These are phyloP conservation scores for Pseudonitzschia delicatissima DNA, from an alignment of 108 stramenopile species.

Conservation along the genomic window DNA sequence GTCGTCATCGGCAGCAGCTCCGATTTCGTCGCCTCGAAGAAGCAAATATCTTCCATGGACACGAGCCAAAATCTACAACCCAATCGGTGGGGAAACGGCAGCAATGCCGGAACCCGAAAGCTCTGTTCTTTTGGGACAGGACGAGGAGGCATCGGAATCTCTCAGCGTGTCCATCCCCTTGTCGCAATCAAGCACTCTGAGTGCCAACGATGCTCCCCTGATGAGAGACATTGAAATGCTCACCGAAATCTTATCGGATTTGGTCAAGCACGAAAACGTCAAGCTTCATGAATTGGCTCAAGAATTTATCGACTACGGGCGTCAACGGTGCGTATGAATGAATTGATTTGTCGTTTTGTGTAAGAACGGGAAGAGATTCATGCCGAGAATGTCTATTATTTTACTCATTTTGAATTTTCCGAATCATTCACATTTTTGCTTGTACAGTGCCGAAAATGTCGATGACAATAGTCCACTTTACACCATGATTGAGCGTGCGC, in stretches of 20 bases:
- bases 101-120: neutral
- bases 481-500: slow-evolving; percentile 54
- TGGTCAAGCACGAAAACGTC: slow-evolving; percentile 64
- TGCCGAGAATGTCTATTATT: no score
- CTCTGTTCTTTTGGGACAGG: neutral
- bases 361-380: neutral
- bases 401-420: neutral
- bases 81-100: neutral
- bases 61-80: neutral
- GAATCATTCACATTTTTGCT: neutral
- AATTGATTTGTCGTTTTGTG: neutral
- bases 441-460: slow-evolving; percentile 37
- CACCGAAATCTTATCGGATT: slow-evolving; percentile 64
- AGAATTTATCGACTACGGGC: slow-evolving; percentile 57
- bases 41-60: neutral
- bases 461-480: slow-evolving; percentile 45
- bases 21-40: neutral
- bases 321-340: slow-evolving; percentile 38
- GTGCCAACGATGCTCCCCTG: slow-evolving; percentile 34
- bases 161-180: slow-evolving; percentile 14
- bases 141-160: slow-evolving; percentile 4
- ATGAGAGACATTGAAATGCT: slow-evolving; percentile 70
- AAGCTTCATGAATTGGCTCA: slow-evolving; percentile 63
- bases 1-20: slow-evolving; percentile 1
- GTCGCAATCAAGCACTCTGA: slow-evolving; percentile 6